Conservation (phyloP, 108 stramenopile species). For the Conticribra guillardii region DNA sequence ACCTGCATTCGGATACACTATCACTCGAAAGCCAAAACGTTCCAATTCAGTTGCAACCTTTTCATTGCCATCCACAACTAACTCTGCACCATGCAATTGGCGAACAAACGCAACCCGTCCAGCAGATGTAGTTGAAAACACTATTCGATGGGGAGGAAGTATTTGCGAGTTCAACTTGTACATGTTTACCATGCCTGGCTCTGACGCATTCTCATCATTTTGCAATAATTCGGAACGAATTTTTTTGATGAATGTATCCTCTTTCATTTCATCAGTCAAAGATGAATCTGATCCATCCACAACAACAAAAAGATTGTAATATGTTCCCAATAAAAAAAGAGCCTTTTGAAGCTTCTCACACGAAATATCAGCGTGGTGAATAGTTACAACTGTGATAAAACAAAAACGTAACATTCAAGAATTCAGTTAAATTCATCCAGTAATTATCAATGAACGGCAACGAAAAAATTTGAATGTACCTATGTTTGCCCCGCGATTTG, state of each 20-base stretch:
- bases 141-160: constrained; percentile 41
- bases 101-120: constrained; percentile 41
- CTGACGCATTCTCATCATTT: neutral
- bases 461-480: neutral
- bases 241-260: neutral
- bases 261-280: neutral
- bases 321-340: constrained; percentile 37
- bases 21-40: constrained; percentile 44
- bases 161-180: constrained; percentile 17
- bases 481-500: constrained; percentile 43
- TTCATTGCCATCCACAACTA: constrained; percentile 30
- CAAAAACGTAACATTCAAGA: neutral
- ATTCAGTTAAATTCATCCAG: neutral
- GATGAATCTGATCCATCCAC: constrained; percentile 14
- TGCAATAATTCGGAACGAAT: constrained; percentile 33
- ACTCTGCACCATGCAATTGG: constrained; percentile 28
- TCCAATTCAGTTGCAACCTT: constrained; percentile 29
- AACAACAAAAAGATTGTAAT: constrained; percentile 46
- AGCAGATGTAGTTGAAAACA: constrained; percentile 11
- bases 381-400: constrained; percentile 13
- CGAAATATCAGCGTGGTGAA: neutral
- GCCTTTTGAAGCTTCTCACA: constrained; percentile 38
- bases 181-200: neutral
- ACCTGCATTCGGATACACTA: constrained; percentile 23
- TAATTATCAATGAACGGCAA: neutral